These are phyloP conservation scores for Artemisia tridentata DNA, from an alignment of 129 eudicot species.

Conservation along the genomic window DNA sequence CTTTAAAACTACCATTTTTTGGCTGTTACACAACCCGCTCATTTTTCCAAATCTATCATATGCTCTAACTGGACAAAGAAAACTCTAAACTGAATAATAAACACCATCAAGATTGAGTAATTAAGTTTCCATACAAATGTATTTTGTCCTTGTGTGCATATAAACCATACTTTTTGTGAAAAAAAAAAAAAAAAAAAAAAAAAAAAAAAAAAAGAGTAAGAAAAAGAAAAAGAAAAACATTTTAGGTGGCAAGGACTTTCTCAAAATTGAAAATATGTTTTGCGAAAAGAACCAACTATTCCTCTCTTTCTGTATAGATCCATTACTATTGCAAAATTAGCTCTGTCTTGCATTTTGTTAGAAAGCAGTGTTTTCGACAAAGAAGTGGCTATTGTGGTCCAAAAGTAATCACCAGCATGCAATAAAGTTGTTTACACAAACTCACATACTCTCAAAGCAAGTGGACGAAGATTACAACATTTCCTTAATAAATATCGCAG, in stretches of 20 bases:
- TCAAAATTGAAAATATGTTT: not conserved
- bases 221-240: not conserved
- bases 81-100: not conserved
- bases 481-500: no score
- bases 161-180: not conserved
- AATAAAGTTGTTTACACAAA: not conserved
- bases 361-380: not conserved
- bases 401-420: not conserved
- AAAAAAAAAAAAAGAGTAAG: not conserved
- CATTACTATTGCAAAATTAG: no score
- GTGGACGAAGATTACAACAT: no score
- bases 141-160: not conserved
- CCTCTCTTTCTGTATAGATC: not conserved
- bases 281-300: not conserved
- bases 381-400: not conserved
- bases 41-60: not conserved
- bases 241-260: not conserved
- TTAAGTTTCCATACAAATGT: not conserved
- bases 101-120: not conserved
- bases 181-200: not conserved
- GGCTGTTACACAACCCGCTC: not conserved
- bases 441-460: no score
- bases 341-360: no score
- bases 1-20: no score
- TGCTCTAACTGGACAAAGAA: not conserved